These are phyloP conservation scores for Chlamydomonas eustigma DNA, from an alignment of 139 green algal species.

Conservation along the genomic window DNA sequence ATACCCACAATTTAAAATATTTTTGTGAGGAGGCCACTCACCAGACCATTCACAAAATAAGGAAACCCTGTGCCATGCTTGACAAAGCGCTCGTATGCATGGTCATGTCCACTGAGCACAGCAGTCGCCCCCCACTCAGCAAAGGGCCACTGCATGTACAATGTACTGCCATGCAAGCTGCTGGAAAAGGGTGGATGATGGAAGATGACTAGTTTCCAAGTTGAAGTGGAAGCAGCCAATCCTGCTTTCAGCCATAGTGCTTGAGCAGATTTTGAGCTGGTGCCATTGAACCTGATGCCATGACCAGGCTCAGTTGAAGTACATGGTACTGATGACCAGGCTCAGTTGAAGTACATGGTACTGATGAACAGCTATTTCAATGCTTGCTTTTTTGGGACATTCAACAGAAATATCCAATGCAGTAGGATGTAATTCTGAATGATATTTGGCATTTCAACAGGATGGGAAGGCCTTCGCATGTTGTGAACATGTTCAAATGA, in stretches of 20 bases:
- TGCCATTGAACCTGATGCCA: conserved; percentile 13
- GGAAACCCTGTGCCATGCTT: neutral
- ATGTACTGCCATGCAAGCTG: conserved; percentile 7
- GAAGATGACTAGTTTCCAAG: conserved; percentile 15
- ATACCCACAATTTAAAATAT: neutral
- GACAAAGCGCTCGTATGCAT: conserved; percentile 18
- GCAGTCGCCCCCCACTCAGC: conserved; percentile 3
- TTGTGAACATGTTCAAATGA: no score
- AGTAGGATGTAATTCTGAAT: no score
- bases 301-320: no score
- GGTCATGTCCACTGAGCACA: conserved; percentile 21
- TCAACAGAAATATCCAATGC: no score
- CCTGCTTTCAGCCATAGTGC: neutral
- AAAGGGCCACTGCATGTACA: conserved; percentile 17
- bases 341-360: no score
- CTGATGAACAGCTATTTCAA: no score
- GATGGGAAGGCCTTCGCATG: no score
- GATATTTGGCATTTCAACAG: no score
- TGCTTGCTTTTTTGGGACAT: no score
- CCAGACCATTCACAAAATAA: conserved; percentile 19
- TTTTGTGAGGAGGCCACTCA: neutral
- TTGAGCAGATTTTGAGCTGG: neutral
- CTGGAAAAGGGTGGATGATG: conserved; percentile 18
- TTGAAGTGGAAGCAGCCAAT: neutral
- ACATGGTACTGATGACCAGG: no score